Evolutionary conservation across 2,329 filamentous ascomycete genomes (phyloP).

Genomic region (Trichoderma sp.): DNA sequence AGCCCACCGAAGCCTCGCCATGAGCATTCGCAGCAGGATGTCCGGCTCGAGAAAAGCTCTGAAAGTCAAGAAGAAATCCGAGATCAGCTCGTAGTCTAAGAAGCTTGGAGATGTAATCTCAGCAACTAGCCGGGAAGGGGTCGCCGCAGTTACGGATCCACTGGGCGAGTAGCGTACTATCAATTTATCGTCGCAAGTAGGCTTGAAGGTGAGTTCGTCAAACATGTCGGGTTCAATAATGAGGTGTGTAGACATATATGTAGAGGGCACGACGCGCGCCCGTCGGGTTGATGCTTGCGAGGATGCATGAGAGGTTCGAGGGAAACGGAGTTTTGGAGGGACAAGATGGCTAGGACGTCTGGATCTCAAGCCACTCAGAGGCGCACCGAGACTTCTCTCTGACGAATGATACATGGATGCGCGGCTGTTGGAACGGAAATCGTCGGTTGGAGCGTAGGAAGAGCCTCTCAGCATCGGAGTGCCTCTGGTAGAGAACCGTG

Average conservation of each 20-base stretch:
- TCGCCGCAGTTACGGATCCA: constrained; percentile 82
- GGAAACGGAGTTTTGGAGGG: constrained; percentile 39
- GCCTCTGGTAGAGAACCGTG: constrained; percentile 74
- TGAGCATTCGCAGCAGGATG: constrained; percentile 78
- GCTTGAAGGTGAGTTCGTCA: constrained; percentile 76
- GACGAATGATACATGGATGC: constrained; percentile 50
- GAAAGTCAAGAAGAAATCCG: constrained; percentile 96
- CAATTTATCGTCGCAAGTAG: constrained; percentile 72
- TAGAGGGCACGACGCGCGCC: constrained; percentile 45
- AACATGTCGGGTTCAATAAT: constrained; percentile 76
- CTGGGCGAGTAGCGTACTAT: constrained; percentile 80
- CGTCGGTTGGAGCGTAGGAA: constrained; percentile 75
- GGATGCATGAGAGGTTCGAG: constrained; percentile 33
- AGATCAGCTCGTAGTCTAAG: constrained; percentile 94
- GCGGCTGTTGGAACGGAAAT: constrained; percentile 61
- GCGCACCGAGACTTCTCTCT: constrained; percentile 31
- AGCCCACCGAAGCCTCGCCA: constrained; percentile 86
- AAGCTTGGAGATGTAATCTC: constrained; percentile 97
- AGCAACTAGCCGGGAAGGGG: constrained; percentile 84
- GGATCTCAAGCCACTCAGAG: constrained; percentile 32
- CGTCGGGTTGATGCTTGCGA: constrained; percentile 39
- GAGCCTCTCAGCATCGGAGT: constrained; percentile 79
- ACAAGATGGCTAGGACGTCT: constrained; percentile 42
- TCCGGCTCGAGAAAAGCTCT: constrained; percentile 78
- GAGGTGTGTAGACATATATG: constrained; percentile 51